phyloP scores from a whole-genome alignment of 1,284 basidiomycete genomes.

The Coniferiporia sulphurascens region DNA sequence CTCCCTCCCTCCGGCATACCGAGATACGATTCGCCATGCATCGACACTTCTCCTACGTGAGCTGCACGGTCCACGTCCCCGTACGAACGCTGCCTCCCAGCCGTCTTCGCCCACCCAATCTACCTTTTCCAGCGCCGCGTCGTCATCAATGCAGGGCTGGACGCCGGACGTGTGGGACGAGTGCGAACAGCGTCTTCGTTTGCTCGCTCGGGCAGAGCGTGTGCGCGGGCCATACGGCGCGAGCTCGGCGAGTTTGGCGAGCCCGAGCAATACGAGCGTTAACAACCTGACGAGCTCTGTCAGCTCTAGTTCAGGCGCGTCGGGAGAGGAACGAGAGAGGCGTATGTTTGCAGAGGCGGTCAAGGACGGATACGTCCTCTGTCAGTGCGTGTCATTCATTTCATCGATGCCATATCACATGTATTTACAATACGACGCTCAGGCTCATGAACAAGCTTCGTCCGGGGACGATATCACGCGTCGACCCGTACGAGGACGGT shows the following conservation, averaged over 20 bases:
- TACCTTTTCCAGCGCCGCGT: neutral
- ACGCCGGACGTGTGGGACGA: slow-evolving; percentile 57
- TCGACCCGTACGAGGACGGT: too few relatives aligned
- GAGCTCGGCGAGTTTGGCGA: slow-evolving; percentile 36
- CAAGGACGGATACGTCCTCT: slow-evolving; percentile 80
- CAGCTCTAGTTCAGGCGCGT: slow-evolving; percentile 32
- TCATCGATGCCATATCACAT: too few relatives aligned
- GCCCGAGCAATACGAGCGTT: slow-evolving; percentile 26
- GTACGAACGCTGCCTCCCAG: neutral
- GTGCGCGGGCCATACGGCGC: slow-evolving; percentile 38
- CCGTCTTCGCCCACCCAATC: neutral
- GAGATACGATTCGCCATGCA: slow-evolving; percentile 13
- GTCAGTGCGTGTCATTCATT: too few relatives aligned
- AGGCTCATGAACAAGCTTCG: too few relatives aligned
- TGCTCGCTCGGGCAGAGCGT: slow-evolving; percentile 61
- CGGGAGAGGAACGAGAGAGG: slow-evolving; percentile 68
- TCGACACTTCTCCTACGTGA: slow-evolving; percentile 12
- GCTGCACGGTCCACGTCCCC: slow-evolving; percentile 12
- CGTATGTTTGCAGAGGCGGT: slow-evolving; percentile 61
- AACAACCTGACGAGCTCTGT: slow-evolving; percentile 24
- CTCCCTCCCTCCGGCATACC: neutral
- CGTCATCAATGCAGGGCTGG: neutral
- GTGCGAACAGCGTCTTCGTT: slow-evolving; percentile 60
- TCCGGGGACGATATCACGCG: too few relatives aligned
- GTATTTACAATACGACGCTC: too few relatives aligned